phyloP scores from a whole-genome alignment of 129 eudicot species.

The Apium graveolens region DNA sequence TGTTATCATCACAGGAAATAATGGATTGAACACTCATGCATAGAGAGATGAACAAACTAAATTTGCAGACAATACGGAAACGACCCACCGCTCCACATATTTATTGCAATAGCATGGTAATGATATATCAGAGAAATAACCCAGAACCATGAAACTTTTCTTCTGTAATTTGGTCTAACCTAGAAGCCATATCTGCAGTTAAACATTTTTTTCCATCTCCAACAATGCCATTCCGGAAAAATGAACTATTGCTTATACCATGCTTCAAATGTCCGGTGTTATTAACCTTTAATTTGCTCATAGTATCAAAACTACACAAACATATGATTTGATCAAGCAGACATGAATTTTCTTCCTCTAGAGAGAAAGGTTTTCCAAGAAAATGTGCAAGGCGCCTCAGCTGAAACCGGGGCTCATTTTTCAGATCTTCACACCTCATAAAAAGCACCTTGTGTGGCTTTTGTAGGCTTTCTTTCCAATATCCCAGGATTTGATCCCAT shows the following conservation, averaged over 20 bases:
- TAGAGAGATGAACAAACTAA: background rate
- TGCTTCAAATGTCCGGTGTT: slow-evolving; percentile 32
- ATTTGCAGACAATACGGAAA: background rate
- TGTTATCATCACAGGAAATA: no score
- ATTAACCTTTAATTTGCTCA: slow-evolving; percentile 48
- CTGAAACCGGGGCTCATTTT: slow-evolving; percentile 18
- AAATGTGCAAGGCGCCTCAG: slow-evolving; percentile 43
- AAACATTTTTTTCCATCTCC: slow-evolving; percentile 38
- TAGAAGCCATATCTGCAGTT: slow-evolving; percentile 29
- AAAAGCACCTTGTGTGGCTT: slow-evolving; percentile 34
- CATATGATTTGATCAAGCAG: slow-evolving; percentile 26
- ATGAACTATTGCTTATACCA: slow-evolving; percentile 17
- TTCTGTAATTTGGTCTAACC: slow-evolving; percentile 20
- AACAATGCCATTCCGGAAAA: slow-evolving; percentile 35
- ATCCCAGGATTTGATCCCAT: slow-evolving; percentile 52
- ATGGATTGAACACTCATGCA: background rate
- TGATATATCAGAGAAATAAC: background rate
- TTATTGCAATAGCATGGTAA: background rate
- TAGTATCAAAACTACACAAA: slow-evolving; percentile 43
- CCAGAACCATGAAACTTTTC: background rate
- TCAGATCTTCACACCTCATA: slow-evolving; percentile 51
- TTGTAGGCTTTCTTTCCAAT: slow-evolving; percentile 31
- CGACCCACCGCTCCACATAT: background rate
- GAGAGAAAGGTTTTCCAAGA: slow-evolving; percentile 38
- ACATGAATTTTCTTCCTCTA: slow-evolving; percentile 31